Evolutionary conservation across 768 basidiomycete species (phyloP).

Genomic region (Podaxis sp.): DNA sequence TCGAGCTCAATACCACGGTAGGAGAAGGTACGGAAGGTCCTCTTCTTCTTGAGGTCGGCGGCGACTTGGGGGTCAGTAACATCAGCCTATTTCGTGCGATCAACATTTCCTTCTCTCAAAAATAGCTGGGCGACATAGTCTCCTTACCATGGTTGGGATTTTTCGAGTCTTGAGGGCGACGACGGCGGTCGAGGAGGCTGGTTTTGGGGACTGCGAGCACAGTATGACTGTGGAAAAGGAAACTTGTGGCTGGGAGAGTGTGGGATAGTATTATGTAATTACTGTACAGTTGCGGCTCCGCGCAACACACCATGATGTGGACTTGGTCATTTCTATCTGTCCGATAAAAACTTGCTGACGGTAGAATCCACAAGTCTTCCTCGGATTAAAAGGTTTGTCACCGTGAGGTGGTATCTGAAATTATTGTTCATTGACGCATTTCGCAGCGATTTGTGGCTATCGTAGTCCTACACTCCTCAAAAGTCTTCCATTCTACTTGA

Average conservation of each 20-base stretch:
- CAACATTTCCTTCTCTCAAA: constrained; percentile 15
- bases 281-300: constrained; percentile 56
- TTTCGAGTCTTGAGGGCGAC: constrained; percentile 24
- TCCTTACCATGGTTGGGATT: constrained; percentile 40
- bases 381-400: constrained; percentile 78
- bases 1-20: constrained; percentile 99
- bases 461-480: constrained; percentile 39
- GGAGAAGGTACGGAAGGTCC: constrained; percentile 98
- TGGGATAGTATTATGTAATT: constrained; percentile 37
- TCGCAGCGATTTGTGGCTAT: constrained; percentile 91
- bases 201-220: constrained; percentile 21
- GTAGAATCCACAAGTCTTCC: constrained; percentile 96
- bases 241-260: constrained; percentile 39
- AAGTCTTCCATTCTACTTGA: constrained; percentile 26
- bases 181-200: constrained; percentile 17
- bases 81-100: constrained; percentile 59
- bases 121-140: constrained; percentile 10
- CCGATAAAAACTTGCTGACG: constrained; percentile 35
- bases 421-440: constrained; percentile 10
- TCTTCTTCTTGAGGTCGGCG: constrained; percentile 97
- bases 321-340: constrained; percentile 18
- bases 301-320: constrained; percentile 14
- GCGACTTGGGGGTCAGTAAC: constrained; percentile 92
- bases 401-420: background rate
- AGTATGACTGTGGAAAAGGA: constrained; percentile 22